phyloP scores from a whole-genome alignment of 257 asterid species.

The Eustoma russellianum region DNA sequence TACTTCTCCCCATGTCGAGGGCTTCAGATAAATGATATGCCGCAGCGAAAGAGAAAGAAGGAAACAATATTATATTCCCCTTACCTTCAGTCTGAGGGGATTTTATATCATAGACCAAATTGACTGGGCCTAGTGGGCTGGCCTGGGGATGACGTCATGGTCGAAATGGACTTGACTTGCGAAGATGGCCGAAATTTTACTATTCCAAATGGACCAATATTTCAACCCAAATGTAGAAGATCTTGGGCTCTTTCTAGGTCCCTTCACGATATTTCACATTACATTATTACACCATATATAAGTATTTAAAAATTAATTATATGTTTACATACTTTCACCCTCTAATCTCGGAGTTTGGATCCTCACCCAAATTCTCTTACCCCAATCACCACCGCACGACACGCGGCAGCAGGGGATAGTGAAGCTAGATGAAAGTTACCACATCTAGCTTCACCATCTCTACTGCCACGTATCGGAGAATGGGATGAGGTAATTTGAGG shows the following conservation, averaged over 20 bases:
- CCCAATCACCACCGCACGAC: no score
- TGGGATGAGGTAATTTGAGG: no score
- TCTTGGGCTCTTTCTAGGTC: background rate
- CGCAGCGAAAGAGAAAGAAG: background rate
- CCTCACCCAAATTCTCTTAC: no score
- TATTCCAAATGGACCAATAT: background rate
- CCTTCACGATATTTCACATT: no score
- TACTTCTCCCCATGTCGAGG: slow-evolving; percentile 77
- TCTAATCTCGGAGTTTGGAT: no score
- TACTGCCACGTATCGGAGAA: no score
- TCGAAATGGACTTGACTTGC: background rate
- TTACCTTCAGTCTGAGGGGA: background rate
- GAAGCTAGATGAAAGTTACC: no score
- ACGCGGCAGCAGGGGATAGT: no score
- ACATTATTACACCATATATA: no score
- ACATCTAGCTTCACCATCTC: no score
- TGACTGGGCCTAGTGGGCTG: slow-evolving; percentile 20
- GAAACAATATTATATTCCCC: background rate
- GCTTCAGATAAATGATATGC: slow-evolving; percentile 11
- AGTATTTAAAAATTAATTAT: no score
- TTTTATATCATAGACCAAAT: slow-evolving; percentile 9
- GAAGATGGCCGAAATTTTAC: background rate
- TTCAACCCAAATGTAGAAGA: slow-evolving; percentile 5
- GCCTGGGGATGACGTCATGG: slow-evolving; percentile 44
- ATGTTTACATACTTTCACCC: no score